Evolutionary conservation across 2,329 filamentous ascomycete genomes (phyloP).

Genomic region (Anthostomella pinea): DNA sequence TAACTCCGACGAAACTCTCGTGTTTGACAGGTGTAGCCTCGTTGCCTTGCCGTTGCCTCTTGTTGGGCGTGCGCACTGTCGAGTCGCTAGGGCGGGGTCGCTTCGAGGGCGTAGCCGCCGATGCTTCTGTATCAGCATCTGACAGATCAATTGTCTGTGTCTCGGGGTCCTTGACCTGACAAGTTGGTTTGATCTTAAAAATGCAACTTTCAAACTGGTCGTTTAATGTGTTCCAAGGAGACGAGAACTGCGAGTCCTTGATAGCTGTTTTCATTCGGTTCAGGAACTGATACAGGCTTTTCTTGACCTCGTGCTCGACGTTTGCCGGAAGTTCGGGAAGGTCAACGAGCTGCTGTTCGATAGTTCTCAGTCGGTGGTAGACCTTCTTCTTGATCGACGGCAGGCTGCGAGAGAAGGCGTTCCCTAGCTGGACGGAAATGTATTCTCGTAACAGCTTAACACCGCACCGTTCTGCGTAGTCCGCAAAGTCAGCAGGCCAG

Average conservation of each 20-base stretch:
- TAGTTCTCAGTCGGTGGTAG: constrained; percentile 44
- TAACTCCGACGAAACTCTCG: constrained; percentile 32
- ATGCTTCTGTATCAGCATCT: constrained; percentile 26
- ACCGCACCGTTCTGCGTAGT: constrained; percentile 49
- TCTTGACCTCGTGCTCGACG: constrained; percentile 62
- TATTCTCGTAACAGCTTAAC: constrained; percentile 52
- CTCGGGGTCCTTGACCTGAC: constrained; percentile 26
- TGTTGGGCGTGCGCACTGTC: constrained; percentile 30
- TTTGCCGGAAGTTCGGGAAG: constrained; percentile 69
- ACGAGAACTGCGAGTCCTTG: constrained; percentile 42
- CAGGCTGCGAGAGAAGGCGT: constrained; percentile 53
- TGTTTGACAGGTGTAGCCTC: constrained; percentile 34
- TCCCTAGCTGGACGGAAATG: constrained; percentile 50
- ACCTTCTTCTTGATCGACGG: constrained; percentile 54
- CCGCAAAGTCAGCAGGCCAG: constrained; percentile 50
- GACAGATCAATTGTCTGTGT: constrained; percentile 29
- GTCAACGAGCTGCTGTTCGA: constrained; percentile 52
- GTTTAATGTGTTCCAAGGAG: constrained; percentile 32
- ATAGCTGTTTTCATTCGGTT: constrained; percentile 51
- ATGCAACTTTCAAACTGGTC: constrained; percentile 33
- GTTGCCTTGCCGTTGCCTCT: constrained; percentile 22
- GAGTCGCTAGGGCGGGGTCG: constrained; percentile 29
- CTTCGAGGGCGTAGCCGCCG: constrained; percentile 23
- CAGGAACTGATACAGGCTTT: constrained; percentile 57
- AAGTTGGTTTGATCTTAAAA: constrained; percentile 33